Conservation (phyloP, 2,329 filamentous ascomycete species). For the Diplodia sapinea region DNA sequence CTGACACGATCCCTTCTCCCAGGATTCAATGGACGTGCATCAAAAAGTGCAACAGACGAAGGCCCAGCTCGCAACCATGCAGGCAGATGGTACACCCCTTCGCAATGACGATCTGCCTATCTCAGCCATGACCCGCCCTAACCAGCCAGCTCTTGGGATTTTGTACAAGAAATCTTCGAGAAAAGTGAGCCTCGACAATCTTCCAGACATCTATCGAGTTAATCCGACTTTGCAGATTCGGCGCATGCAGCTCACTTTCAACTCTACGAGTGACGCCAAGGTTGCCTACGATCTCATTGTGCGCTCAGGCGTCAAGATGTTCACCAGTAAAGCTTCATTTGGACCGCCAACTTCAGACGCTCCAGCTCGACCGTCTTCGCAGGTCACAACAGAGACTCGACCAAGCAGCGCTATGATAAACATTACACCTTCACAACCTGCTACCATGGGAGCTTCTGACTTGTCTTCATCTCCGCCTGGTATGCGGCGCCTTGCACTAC, state of each 20-base stretch:
- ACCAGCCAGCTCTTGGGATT: conserved; percentile 48
- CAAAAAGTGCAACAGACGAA: conserved; percentile 37
- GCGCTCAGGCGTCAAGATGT: conserved; percentile 4
- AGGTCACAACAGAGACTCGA: not conserved
- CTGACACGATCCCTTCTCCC: not conserved
- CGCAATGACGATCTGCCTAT: conserved; percentile 51
- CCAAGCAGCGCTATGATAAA: not conserved
- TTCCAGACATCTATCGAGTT: not conserved
- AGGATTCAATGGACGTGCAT: conserved; percentile 43
- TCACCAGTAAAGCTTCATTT: not conserved
- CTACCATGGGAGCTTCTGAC: not conserved
- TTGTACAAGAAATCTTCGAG: conserved; percentile 47
- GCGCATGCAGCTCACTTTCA: conserved; percentile 54
- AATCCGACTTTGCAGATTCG: conserved; percentile 43
- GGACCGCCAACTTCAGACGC: not conserved
- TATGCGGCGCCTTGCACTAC: not conserved
- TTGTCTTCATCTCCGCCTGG: not conserved
- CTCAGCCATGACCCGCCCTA: conserved; percentile 48
- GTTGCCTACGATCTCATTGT: conserved; percentile 35
- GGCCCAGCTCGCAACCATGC: conserved; percentile 35
- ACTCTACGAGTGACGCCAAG: conserved; percentile 47
- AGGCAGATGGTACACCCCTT: conserved; percentile 37
- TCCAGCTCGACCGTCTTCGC: not conserved
- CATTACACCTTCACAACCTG: not conserved
- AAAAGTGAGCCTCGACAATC: conserved; percentile 41